Base-by-base conservation (phyloP, 176 grass and related monocot genomes). In the Triticum monococcum region DNA sequence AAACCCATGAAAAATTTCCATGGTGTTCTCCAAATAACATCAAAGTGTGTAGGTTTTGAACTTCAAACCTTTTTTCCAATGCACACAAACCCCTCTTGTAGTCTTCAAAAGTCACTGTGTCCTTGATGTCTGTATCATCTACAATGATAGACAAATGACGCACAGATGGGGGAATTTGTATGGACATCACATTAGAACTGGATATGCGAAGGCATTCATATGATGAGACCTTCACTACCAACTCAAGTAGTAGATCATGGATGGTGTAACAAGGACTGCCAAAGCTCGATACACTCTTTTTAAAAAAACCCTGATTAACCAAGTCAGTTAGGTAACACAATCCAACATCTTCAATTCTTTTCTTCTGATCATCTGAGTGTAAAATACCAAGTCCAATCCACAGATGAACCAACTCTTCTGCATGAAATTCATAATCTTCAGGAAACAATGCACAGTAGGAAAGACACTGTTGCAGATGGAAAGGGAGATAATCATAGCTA, bases 331-430 rank as follows among this genome's bases (percentile, higher is more conserved):
- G 20, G 30, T 52, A 66, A 6, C 3, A 2, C 0, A 8, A 2
- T 5, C 87, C 84, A 8, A 79, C 28, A 25, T 89, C 78, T 20
- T 88, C 78, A 9, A 72, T 77, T 2, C 22, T 76, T 16, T 69
- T 78, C 2, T 26, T 71, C 0, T 71, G 33, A 20, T 5, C 35
- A 40, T 9, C 6, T 13, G 37, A 9, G 38, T 36, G 12, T 67
- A 89, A 38, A 12, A 89, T 26, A 6, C 35, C 68, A 5, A 81
- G 68, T 52, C 80, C 84, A 25, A 78, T 83, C 91, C 91, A 92
- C 1, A 92, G 57, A 10, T 61, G 62, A 59, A 81, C 45, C 3
- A 92, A 2, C 5, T 85, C 72, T 10, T 80, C 8, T 0, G 2
- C 11, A n/a, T 6, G 0, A 31, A 89, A 92, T 35, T 4, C 4